Base-by-base conservation (phyloP, 345 rosid genomes). In the Carallia pectinifolia region DNA sequence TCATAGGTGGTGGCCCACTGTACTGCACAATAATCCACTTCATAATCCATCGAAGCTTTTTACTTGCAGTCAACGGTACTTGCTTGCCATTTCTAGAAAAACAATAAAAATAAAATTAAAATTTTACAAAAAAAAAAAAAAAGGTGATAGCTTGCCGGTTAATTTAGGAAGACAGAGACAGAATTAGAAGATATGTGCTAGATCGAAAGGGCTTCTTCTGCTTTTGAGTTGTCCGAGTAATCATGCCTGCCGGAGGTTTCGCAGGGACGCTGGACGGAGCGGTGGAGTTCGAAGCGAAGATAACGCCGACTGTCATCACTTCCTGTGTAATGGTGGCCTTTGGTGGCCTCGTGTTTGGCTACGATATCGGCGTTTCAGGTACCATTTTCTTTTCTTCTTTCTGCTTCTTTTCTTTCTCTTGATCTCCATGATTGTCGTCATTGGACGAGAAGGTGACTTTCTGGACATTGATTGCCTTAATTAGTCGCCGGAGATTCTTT, bases 271-370 rank as follows among this genome's bases (percentile, higher is more conserved):
- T 81, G 44, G 80, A 85, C 69, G 89, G 90, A 6, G 77, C 67
- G n/a, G 86, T 69, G 38, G 89, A 85, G 82, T 90, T 91, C 72
- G 97, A 94, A 78, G 98, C 98, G 1, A 91, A 90, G 90, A 91
- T 94, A 65, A 94, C 98, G 58, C 96, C 96, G 10, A 82, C 88
- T 68, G 98, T 94, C 5, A 79, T 94, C 72, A 72, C 91, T 64
- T 86, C 97, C 9, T 94, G 97, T 74, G 85, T 94, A 73, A 86
- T 88, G 96, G 98, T 97, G 7, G 97, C 98, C 67, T 90, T 97
- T 7, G 98, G 98, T 0, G 98, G 98, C 3, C 97, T 94, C 81
- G 90, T 94, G 97, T 94, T 91, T 36, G 98, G 98, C 53, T 94
- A 94, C 64, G 98, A 91, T 66, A 85, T 91, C 55, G 97, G 98